Evolutionary conservation across 73 alveolate genomes (phyloP).

Genomic region (Symbiodinium natans): DNA sequence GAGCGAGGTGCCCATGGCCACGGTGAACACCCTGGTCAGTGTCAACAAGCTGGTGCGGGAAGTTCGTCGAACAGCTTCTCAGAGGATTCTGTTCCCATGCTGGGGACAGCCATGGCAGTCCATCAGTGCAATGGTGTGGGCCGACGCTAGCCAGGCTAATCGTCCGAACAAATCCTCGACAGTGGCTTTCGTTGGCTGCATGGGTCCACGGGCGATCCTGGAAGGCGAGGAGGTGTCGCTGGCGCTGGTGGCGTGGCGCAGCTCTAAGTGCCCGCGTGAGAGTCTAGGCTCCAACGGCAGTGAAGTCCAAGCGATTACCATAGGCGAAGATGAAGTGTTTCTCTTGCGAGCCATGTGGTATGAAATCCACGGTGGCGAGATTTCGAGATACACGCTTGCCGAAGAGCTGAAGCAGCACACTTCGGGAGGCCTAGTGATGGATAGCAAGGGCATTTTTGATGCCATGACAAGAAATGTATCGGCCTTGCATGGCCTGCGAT

Average conservation of each 20-base stretch:
- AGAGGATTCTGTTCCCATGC: background rate
- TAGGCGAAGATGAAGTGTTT: background rate
- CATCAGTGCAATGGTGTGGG: background rate
- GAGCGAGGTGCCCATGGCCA: background rate
- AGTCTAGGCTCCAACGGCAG: background rate
- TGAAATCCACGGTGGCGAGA: background rate
- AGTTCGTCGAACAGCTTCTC: background rate
- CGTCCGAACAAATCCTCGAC: background rate
- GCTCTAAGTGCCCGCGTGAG: background rate
- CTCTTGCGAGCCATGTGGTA: background rate
- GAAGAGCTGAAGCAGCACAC: background rate
- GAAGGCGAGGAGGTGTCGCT: background rate
- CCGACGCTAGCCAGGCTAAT: constrained; percentile 9
- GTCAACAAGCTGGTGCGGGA: constrained; percentile 18
- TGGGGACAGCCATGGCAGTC: background rate
- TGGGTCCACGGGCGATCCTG: background rate
- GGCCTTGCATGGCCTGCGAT: constrained; percentile 8
- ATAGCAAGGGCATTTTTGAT: constrained; percentile 15
- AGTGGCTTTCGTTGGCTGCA: background rate
- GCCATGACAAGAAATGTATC: background rate
- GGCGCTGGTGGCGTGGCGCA: background rate
- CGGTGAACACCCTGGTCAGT: background rate
- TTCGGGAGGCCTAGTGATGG: background rate
- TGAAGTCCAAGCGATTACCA: constrained; percentile 6
- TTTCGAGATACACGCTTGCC: background rate